These are phyloP conservation scores for Sphaerostilbella broomeana DNA, from an alignment of 2,329 filamentous ascomycete species.

Conservation along the genomic window DNA sequence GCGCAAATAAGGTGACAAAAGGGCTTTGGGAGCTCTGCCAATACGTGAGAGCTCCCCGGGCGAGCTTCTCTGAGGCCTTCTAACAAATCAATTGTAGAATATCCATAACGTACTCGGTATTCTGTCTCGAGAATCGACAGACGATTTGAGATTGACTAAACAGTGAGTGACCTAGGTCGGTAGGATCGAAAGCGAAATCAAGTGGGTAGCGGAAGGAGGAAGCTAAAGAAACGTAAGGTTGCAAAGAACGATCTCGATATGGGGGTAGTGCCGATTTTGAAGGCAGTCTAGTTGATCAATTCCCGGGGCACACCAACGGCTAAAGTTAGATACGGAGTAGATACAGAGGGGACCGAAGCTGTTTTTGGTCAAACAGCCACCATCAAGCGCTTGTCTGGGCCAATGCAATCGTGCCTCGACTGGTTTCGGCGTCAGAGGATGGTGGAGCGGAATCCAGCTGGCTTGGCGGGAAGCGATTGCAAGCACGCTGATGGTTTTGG, in stretches of 20 bases:
- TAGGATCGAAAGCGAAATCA: no score
- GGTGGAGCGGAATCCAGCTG: conserved; percentile 4
- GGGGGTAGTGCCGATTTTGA: conserved; percentile 9
- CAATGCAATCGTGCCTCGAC: conserved; percentile 8
- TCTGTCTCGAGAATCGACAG: no score
- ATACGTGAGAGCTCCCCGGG: no score
- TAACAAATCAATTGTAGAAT: neutral
- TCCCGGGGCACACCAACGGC: conserved; percentile 2
- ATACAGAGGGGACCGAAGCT: conserved; percentile 11
- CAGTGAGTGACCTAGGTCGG: no score
- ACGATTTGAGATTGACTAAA: no score
- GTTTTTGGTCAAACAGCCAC: conserved; percentile 10
- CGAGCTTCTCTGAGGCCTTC: neutral
- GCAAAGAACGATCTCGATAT: conserved; percentile 1
- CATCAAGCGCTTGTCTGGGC: conserved; percentile 3
- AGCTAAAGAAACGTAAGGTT: no score
- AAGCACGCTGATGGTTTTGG: neutral
- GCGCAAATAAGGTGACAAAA: no score
- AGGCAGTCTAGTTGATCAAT: conserved; percentile 4
- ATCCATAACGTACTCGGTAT: neutral
- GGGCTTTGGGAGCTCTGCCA: neutral
- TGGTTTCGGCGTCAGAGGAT: conserved; percentile 8
- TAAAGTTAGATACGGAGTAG: no score
- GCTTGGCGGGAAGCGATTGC: neutral
- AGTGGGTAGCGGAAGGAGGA: no score